phyloP scores from a whole-genome alignment of 306 rosid species.

The Dalbergia cochinchinensis region DNA sequence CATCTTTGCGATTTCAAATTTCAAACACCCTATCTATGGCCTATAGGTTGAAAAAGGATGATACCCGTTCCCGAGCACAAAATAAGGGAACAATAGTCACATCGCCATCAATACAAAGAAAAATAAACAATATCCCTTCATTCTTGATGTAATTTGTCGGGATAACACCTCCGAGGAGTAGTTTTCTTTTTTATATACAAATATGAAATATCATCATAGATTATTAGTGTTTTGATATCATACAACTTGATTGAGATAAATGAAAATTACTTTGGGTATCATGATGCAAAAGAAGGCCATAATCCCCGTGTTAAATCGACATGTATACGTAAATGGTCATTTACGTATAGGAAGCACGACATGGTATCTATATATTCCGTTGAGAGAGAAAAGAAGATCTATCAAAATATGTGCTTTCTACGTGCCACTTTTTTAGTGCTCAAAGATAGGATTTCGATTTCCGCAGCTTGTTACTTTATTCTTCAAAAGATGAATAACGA shows the following conservation, averaged over 20 bases:
- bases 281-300: too few relatives aligned
- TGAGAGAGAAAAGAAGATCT: conserved; percentile 32
- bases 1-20: not conserved
- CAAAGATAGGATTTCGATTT: conserved; percentile 48
- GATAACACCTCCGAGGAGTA: not conserved
- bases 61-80: not conserved
- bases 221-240: not conserved
- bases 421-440: conserved; percentile 56
- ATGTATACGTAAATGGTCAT: not conserved
- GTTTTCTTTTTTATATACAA: too few relatives aligned
- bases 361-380: not conserved
- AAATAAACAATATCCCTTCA: not conserved
- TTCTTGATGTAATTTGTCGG: not conserved
- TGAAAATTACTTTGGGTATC: too few relatives aligned
- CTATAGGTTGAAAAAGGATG: conserved; percentile 6
- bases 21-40: not conserved
- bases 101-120: not conserved
- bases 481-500: conserved; percentile 49
- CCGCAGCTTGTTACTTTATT: conserved; percentile 49
- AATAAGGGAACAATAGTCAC: not conserved
- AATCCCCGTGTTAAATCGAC: not conserved
- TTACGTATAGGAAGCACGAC: conserved; percentile 5
- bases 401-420: conserved; percentile 50
- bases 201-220: not conserved
- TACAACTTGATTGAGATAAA: not conserved